phyloP scores from a whole-genome alignment of 805 yeast genomes.

The Kodamaea sagamina region DNA sequence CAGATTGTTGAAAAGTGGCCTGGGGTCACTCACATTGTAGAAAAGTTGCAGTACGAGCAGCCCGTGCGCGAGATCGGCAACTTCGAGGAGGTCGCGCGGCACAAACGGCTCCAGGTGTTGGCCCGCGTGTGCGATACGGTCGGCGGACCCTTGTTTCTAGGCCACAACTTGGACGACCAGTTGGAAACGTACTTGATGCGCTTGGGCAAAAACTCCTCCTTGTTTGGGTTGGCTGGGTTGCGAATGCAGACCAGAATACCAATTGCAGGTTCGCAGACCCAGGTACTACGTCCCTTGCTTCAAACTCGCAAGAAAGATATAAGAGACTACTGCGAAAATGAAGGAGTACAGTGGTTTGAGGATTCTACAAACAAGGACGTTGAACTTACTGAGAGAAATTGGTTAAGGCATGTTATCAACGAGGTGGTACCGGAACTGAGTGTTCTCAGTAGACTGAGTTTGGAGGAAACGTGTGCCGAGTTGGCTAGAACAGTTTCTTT shows the following conservation, averaged over 20 bases:
- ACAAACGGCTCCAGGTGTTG: slow-evolving; percentile 50
- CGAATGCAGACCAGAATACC: slow-evolving; percentile 30
- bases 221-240: slow-evolving; percentile 64
- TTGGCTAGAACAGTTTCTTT: slow-evolving; percentile 9
- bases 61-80: slow-evolving; percentile 35
- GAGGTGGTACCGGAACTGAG: slow-evolving; percentile 2
- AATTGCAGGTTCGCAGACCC: slow-evolving; percentile 19
- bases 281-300: slow-evolving; percentile 54
- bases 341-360: slow-evolving; percentile 62
- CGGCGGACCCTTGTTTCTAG: slow-evolving; percentile 50
- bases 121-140: slow-evolving; percentile 38
- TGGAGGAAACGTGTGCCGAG: slow-evolving; percentile 16
- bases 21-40: slow-evolving; percentile 34
- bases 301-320: slow-evolving; percentile 46
- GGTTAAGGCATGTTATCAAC: slow-evolving; percentile 42
- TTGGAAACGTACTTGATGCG: slow-evolving; percentile 67
- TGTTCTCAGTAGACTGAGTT: slow-evolving; percentile 3
- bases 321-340: slow-evolving; percentile 43
- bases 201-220: slow-evolving; percentile 39
- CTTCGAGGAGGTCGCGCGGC: slow-evolving; percentile 64
- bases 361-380: slow-evolving; percentile 63
- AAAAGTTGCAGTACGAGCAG: slow-evolving; percentile 24
- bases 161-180: slow-evolving; percentile 74
- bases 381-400: slow-evolving; percentile 58
- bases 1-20: slow-evolving; percentile 30